Evolutionary conservation across 306 rosid genomes (phyloP).

Genomic region (Styphnolobium japonicum): DNA sequence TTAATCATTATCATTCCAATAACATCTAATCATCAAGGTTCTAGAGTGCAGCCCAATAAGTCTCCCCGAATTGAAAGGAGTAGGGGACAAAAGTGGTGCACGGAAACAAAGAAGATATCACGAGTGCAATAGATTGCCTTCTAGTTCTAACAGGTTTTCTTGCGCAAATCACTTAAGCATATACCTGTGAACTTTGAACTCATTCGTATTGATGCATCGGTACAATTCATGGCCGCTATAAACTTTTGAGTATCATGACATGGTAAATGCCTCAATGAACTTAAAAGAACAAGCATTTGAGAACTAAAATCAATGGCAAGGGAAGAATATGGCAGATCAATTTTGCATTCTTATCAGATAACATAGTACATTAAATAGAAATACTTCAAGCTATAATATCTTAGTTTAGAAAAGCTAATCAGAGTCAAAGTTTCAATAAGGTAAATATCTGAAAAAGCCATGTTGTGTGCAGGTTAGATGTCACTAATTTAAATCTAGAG

Average conservation of each 20-base stretch:
- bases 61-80: background rate
- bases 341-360: background rate
- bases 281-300: background rate
- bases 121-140: no score
- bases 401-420: background rate
- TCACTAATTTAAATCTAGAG: background rate
- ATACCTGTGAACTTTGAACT: background rate
- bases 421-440: no score
- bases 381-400: background rate
- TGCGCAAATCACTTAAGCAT: background rate
- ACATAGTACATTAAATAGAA: background rate
- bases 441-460: no score
- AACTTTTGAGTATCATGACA: background rate
- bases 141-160: no score
- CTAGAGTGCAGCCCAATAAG: no score
- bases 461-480: background rate
- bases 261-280: background rate
- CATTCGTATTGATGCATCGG: background rate
- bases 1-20: no score
- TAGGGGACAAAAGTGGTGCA: background rate
- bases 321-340: background rate
- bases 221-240: background rate
- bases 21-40: no score
- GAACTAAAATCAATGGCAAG: background rate
- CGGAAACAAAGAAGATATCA: no score